phyloP scores from a whole-genome alignment of 2,329 filamentous ascomycete genomes.

The Fusarium sp. region DNA sequence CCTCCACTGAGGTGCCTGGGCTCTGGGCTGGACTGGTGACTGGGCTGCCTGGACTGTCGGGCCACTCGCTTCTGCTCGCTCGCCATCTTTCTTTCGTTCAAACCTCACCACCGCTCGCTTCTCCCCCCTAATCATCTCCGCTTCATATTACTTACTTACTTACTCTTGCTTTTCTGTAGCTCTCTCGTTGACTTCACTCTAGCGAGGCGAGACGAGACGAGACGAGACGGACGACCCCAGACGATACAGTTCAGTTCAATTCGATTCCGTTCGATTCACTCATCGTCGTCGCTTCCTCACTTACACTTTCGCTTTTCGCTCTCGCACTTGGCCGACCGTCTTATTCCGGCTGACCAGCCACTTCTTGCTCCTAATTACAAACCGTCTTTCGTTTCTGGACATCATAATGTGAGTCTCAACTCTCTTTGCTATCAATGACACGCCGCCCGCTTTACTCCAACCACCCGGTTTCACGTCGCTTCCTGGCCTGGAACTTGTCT shows the following conservation, averaged over 20 bases:
- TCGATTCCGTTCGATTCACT: neutral
- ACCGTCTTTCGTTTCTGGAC: conserved; percentile 43
- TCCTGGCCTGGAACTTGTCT: conserved; percentile 14
- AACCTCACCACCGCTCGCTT: conserved; percentile 42
- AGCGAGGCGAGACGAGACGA: conserved; percentile 15
- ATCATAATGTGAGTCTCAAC: conserved; percentile 53
- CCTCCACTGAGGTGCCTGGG: conserved; percentile 29
- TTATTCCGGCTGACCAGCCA: conserved; percentile 43
- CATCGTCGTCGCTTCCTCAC: conserved; percentile 20
- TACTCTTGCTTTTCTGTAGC: conserved; percentile 38
- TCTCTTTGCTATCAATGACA: conserved; percentile 46
- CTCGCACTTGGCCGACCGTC: conserved; percentile 37
- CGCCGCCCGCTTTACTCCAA: conserved; percentile 46
- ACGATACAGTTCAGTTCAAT: conserved; percentile 12
- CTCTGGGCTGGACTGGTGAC: conserved; percentile 1
- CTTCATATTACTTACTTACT: conserved; percentile 15
- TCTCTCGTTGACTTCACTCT: conserved; percentile 18
- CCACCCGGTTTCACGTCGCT: conserved; percentile 40
- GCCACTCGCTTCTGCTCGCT: conserved; percentile 37
- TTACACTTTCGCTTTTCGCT: conserved; percentile 35
- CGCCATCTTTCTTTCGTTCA: conserved; percentile 39
- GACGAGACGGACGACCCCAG: neutral
- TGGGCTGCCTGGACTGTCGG: conserved; percentile 23
- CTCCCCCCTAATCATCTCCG: conserved; percentile 38
- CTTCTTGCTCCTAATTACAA: conserved; percentile 43